Evolutionary conservation across 345 rosid species (phyloP).

Genomic region (Eucalyptus dawsonii): DNA sequence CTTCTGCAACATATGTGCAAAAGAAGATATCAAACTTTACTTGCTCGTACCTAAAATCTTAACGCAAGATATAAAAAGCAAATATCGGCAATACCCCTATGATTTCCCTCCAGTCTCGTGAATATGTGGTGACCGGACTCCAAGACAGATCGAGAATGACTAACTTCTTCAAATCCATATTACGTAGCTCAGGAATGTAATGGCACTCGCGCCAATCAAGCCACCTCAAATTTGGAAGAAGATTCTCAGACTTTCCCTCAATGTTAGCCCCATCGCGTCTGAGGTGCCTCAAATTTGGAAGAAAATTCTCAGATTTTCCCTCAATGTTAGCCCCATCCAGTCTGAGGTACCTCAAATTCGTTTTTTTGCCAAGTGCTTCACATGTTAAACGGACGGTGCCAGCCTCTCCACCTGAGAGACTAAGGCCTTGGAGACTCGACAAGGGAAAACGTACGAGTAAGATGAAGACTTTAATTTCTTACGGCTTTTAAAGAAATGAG

Average conservation of each 20-base stretch:
- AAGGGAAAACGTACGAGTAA: fast-evolving
- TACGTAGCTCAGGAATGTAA: background rate
- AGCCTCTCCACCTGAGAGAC: fast-evolving
- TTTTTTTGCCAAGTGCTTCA: fast-evolving
- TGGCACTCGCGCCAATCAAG: background rate
- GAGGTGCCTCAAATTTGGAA: no score
- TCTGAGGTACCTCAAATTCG: no score
- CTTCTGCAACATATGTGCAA: no score
- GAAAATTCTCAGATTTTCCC: no score
- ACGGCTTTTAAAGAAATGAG: fast-evolving
- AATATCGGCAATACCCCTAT: background rate
- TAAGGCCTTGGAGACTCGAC: fast-evolving
- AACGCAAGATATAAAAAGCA: background rate
- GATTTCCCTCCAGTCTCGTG: background rate
- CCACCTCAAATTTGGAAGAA: background rate
- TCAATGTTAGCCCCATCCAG: no score
- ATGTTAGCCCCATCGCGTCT: fast-evolving
- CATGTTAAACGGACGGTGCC: fast-evolving
- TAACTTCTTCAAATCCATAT: background rate
- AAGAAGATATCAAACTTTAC: no score
- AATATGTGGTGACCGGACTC: background rate
- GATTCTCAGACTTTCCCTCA: background rate
- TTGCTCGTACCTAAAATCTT: fast-evolving
- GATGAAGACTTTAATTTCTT: no score
- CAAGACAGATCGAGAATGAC: background rate